Evolutionary conservation across 164 flowering plant species (phyloP), one percentile per base, ranked within the genome.

Genomic region (Taxillus chinensis): DNA sequence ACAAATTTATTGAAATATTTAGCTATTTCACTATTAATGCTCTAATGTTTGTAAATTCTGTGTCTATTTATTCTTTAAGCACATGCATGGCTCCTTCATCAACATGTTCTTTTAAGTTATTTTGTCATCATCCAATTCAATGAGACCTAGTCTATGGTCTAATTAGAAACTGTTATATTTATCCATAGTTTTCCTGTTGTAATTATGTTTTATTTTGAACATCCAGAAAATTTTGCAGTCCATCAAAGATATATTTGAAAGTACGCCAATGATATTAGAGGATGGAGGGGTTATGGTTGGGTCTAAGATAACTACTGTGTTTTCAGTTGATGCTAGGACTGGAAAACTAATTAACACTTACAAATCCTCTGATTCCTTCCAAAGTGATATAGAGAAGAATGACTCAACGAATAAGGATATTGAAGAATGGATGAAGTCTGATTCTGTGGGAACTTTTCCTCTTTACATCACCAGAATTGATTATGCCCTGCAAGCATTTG

Each of bases 391-490:
- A n/a, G 56, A 53, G 14, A 53, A 53, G 56, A n/a, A 7, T n/a
- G 41, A 3, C 10, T 38, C 11, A 9, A 3, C 37, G 8, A n/a
- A 57, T 57, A 40, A 40, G 39, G 59, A 57, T 9, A 38, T 38
- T 57, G 59, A 57, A 57, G 41, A 57, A 38, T 57, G 59, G 59
- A 12, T 38, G 59, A 12, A 37, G 5, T 38, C 59, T 40, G 43
- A 11, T 57, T 57, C 59, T 37, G 4, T 12, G 10, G 15, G 39
- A 38, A n/a, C 43, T 7, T 13, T 57, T 57, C 59, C 59, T 3
- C 59, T 57, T 57, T 57, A 57, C 43, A 57, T 57, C 59, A 57
- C 59, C 41, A 57, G 59, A 41, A 57, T 57, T 3, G 59, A 57
- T 57, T 57, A 57, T 57, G 37, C 59, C 13, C 16, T 57, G 59